These are phyloP conservation scores for Ambispora gerdemannii DNA, from an alignment of 192 early-diverging fungal genomes.

Conservation along the genomic window DNA sequence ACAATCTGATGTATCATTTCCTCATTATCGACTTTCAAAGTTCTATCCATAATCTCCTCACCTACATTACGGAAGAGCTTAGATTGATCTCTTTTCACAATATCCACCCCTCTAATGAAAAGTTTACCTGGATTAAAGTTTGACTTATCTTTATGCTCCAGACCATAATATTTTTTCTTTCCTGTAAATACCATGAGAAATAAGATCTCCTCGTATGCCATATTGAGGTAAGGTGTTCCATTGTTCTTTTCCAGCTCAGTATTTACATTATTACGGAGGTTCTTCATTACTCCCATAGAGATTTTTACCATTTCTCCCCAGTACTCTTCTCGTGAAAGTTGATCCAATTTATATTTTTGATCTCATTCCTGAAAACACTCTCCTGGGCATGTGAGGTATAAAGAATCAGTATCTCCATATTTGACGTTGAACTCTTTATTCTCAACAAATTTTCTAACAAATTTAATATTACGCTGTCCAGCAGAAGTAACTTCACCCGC, in stretches of 20 bases:
- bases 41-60: not conserved
- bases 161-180: conserved; percentile 7
- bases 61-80: not conserved
- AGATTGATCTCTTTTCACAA: conserved; percentile 1
- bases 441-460: not conserved
- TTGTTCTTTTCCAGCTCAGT: conserved; percentile 7
- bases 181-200: conserved; percentile 20
- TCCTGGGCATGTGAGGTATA: conserved; percentile 3
- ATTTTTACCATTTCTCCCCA: conserved; percentile 23
- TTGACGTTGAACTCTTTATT: not conserved
- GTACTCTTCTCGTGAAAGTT: not conserved
- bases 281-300: not conserved
- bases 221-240: conserved; percentile 15
- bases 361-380: conserved; percentile 17
- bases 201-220: conserved; percentile 19
- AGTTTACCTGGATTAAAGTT: conserved; percentile 19
- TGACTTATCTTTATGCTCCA: not conserved
- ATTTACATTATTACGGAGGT: conserved; percentile 1
- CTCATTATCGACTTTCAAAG: not conserved
- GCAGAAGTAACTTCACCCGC: not conserved
- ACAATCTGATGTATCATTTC: conserved; percentile 1
- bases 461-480: not conserved
- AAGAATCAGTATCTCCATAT: too few species aligned
- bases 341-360: not conserved
- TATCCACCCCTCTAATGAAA: conserved; percentile 14